A percentile compares a stretch with the other conserved stretches of the same genome.
phyloP scores from a whole-genome alignment of 768 basidiomycete genomes.

The Coprinopsis cinerea region DNA sequence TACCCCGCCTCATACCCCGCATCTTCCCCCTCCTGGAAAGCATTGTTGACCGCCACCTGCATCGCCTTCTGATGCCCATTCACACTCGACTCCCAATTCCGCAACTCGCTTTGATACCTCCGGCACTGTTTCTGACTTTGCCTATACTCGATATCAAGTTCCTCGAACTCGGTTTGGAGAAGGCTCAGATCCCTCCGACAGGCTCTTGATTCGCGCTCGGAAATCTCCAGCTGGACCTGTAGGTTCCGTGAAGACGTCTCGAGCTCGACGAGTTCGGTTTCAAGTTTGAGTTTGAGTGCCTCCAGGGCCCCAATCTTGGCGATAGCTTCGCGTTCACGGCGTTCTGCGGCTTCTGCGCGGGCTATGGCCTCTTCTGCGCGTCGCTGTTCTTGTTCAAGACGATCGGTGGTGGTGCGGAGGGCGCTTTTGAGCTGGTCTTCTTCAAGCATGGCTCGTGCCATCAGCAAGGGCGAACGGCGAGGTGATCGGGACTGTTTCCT shows the following conservation, averaged over 20 bases:
- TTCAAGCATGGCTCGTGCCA: conserved; percentile 37
- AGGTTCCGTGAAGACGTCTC: conserved; percentile 39
- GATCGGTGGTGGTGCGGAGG: conserved; percentile 44
- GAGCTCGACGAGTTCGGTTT: conserved; percentile 19
- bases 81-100: conserved; percentile 38
- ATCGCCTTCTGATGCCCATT: conserved; percentile 37
- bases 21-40: conserved; percentile 37
- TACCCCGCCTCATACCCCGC: conserved; percentile 44
- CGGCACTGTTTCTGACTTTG: conserved; percentile 39
- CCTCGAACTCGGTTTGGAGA: conserved; percentile 36
- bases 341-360: conserved; percentile 48
- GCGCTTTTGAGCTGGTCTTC: conserved; percentile 53
- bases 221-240: conserved; percentile 40
- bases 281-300: conserved; percentile 32
- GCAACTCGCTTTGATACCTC: conserved; percentile 37
- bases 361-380: conserved; percentile 45
- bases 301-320: conserved; percentile 36
- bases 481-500: conserved; percentile 34
- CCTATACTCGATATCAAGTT: conserved; percentile 22
- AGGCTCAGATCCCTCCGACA: conserved; percentile 32
- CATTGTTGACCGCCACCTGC: conserved; percentile 34
- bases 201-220: conserved; percentile 36
- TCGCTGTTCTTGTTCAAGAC: conserved; percentile 51
- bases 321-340: conserved; percentile 35
- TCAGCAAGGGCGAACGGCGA: conserved; percentile 31